A percentile compares a stretch with the other conserved stretches of the same genome.
Conservation (phyloP, 163 green algal species). For the Chloroidium sp. region DNA sequence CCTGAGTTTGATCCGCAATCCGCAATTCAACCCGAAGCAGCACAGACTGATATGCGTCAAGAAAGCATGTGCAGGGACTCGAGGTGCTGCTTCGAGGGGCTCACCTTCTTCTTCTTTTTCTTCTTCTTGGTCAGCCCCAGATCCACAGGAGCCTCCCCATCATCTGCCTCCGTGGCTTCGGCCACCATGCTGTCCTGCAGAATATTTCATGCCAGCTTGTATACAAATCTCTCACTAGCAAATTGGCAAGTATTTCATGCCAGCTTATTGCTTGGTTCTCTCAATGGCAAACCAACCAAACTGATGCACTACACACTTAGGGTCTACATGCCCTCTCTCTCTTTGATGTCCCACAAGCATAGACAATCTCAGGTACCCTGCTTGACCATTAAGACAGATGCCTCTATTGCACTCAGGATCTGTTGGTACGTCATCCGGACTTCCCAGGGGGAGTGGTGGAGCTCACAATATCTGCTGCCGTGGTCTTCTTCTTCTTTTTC, state of each 20-base stretch:
- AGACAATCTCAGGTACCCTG: too few relatives aligned
- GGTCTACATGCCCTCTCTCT: too few relatives aligned
- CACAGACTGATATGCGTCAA: not conserved
- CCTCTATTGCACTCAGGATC: too few relatives aligned
- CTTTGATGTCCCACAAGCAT: too few relatives aligned
- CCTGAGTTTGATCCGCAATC: not conserved
- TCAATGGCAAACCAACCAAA: too few relatives aligned
- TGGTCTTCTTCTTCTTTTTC: constrained; percentile 41
- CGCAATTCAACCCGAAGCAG: constrained; percentile 1
- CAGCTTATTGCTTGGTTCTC: too few relatives aligned
- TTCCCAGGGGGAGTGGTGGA: not conserved
- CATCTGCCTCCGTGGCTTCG: constrained; percentile 31
- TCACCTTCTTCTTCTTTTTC: constrained; percentile 59
- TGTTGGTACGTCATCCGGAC: too few relatives aligned
- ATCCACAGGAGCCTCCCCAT: constrained; percentile 26
- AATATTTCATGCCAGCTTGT: not conserved
- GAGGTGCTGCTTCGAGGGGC: too few relatives aligned
- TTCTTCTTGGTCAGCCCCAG: constrained; percentile 60
- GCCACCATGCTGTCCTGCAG: constrained; percentile 23
- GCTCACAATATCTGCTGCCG: not conserved
- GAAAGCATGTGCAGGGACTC: too few relatives aligned
- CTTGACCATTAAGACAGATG: too few relatives aligned
- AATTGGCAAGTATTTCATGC: not conserved
- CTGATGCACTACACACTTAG: too few relatives aligned
- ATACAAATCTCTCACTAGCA: not conserved